Conservation (phyloP, 1,284 basidiomycete genomes). For the Vanrija sp. region DNA sequence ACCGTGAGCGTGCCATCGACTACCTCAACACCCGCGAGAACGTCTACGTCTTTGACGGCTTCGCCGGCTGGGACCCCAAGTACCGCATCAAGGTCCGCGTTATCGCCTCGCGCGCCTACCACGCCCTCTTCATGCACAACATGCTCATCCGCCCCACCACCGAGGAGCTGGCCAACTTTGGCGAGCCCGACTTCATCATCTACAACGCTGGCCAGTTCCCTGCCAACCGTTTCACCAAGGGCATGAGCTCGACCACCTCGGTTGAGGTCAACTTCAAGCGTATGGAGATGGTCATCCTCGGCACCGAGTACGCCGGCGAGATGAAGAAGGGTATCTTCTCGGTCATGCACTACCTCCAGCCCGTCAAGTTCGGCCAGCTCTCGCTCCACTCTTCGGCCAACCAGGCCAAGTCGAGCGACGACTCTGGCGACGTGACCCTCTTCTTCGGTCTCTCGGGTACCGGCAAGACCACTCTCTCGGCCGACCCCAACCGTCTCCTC, state of each 20-base stretch:
- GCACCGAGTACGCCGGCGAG: constrained; percentile 98
- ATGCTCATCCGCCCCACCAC: constrained; percentile 98
- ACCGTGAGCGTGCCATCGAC: constrained; percentile 99
- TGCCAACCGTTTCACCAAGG: constrained; percentile 99
- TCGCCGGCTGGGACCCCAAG: constrained; percentile 88
- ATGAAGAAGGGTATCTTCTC: constrained; percentile 99
- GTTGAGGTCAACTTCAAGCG: constrained; percentile 99
- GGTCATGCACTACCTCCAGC: constrained; percentile 99
- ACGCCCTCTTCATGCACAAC: constrained; percentile 99
- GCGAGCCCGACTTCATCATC: constrained; percentile 99
- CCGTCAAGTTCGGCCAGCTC: constrained; percentile 96
- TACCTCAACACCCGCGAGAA: constrained; percentile 98
- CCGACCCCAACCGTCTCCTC: constrained; percentile 82
- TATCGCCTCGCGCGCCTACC: constrained; percentile 97
- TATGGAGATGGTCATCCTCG: constrained; percentile 99
- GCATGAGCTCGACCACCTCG: constrained; percentile 98
- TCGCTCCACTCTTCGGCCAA: constrained; percentile 99
- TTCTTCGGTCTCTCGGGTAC: constrained; percentile 99
- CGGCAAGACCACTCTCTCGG: constrained; percentile 95
- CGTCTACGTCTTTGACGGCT: constrained; percentile 99
- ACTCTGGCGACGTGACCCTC: constrained; percentile 86
- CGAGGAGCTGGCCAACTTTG: constrained; percentile 91
- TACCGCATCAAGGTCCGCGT: constrained; percentile 99
- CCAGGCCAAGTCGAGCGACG: constrained; percentile 56
- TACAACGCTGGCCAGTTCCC: constrained; percentile 99